Evolutionary conservation across 2,329 filamentous ascomycete species (phyloP).

Genomic region (Sarocladiaceae sp.): DNA sequence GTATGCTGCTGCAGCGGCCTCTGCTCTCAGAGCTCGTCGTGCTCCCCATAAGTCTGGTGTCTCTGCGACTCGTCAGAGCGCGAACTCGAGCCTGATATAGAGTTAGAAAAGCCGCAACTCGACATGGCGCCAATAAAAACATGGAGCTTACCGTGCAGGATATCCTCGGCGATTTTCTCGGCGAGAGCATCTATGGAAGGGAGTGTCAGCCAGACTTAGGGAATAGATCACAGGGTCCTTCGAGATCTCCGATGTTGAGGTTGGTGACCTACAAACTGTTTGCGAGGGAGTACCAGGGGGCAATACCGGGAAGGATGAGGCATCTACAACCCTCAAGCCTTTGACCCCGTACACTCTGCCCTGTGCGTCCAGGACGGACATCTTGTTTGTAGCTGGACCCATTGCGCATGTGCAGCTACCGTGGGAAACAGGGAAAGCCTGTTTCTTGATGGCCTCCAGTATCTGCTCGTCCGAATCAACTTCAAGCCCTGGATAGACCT

Average conservation of each 20-base stretch:
- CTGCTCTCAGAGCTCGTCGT: too few relatives aligned
- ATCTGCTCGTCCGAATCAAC: conserved; percentile 20
- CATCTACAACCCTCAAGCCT: conserved; percentile 52
- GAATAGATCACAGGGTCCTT: too few relatives aligned
- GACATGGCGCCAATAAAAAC: too few relatives aligned
- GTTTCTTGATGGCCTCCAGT: conserved; percentile 21
- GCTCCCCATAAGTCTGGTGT: too few relatives aligned
- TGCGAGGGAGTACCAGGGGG: conserved; percentile 13
- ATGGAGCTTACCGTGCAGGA: too few relatives aligned
- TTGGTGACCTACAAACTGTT: conserved; percentile 10
- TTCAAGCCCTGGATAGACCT: conserved; percentile 32
- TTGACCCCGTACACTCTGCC: conserved; percentile 46
- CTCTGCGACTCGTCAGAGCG: too few relatives aligned
- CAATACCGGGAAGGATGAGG: conserved; percentile 44
- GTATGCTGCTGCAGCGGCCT: too few relatives aligned
- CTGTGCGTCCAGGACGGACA: conserved; percentile 44
- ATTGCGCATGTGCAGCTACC: conserved; percentile 46
- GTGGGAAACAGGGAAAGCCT: conserved; percentile 45
- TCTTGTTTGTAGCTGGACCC: conserved; percentile 40
- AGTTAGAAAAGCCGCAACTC: too few relatives aligned
- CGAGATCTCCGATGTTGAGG: too few relatives aligned
- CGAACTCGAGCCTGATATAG: too few relatives aligned
- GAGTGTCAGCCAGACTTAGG: too few relatives aligned
- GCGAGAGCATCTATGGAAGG: conserved; percentile 31
- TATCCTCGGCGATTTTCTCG: conserved; percentile 29